Percentiles rank a stretch among this genome's conserved stretches.
Conservation (phyloP, 495 filamentous ascomycete species). For the Pseudevernia furfuracea region DNA sequence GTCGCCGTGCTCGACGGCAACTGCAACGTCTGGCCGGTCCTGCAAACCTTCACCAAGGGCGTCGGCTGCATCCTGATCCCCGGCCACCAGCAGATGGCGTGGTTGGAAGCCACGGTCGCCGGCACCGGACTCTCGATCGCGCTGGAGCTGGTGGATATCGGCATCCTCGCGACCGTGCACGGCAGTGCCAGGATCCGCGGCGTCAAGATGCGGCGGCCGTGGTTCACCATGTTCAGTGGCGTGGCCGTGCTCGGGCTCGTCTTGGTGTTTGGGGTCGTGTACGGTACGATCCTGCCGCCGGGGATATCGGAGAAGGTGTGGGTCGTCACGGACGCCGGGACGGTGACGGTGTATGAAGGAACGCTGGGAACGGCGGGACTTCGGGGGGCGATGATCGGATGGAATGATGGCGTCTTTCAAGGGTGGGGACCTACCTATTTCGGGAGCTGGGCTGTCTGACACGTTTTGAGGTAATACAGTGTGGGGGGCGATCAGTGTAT, state of each 20-base stretch:
- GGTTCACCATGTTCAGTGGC: constrained; percentile 23
- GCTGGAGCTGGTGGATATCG: constrained; percentile 16
- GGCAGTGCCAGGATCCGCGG: constrained; percentile 2
- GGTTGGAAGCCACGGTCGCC: constrained; percentile 21
- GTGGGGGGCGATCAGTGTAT: too few species aligned
- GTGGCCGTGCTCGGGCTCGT: constrained; percentile 14
- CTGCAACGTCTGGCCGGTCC: constrained; percentile 20
- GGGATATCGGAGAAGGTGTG: constrained; percentile 18
- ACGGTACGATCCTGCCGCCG: constrained; percentile 15
- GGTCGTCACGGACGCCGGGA: constrained; percentile 9
- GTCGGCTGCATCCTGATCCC: constrained; percentile 23
- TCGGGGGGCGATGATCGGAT: constrained; percentile 19
- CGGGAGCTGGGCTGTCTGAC: constrained; percentile 5
- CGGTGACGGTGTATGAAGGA: constrained; percentile 9
- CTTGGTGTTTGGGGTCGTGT: constrained; percentile 13
- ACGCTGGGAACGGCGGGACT: constrained; percentile 12
- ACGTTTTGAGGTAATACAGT: too few species aligned
- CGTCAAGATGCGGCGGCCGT: constrained; percentile 22
- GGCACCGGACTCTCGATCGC: constrained; percentile 8
- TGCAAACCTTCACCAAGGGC: constrained; percentile 17
- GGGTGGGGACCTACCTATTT: constrained; percentile 14
- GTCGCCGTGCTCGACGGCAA: constrained; percentile 21
- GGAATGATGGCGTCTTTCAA: constrained; percentile 22
- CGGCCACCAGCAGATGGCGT: constrained; percentile 14
- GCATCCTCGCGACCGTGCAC: constrained; percentile 14